Percentiles rank a stretch among this genome's conserved stretches.
phyloP scores from a whole-genome alignment of 2,329 filamentous ascomycete genomes.

The Neofusicoccum ribis region DNA sequence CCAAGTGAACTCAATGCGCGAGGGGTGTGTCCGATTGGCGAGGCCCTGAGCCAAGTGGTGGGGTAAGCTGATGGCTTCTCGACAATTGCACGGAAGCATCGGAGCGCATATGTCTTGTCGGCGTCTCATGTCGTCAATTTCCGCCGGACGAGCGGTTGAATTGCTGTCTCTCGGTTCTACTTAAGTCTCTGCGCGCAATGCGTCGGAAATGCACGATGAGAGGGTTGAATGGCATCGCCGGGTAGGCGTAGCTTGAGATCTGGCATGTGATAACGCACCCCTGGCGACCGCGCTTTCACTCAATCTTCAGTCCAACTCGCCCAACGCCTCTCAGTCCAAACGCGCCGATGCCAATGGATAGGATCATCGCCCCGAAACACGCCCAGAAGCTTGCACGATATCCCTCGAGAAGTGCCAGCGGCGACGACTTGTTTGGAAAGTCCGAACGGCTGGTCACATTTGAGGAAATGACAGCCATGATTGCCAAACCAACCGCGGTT shows the following conservation, averaged over 20 bases:
- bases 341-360: constrained; percentile 33
- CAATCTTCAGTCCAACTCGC: constrained; percentile 45
- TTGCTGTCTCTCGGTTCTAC: no score
- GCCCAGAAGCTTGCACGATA: constrained; percentile 48
- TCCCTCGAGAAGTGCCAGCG: constrained; percentile 41
- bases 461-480: constrained; percentile 40
- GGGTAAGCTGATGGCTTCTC: background rate
- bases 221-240: no score
- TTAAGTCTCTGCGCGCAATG: no score
- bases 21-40: background rate
- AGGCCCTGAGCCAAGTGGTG: background rate
- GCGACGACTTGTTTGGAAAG: constrained; percentile 32
- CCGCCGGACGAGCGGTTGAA: no score
- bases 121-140: no score
- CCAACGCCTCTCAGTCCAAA: constrained; percentile 47
- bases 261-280: no score
- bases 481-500: constrained; percentile 42
- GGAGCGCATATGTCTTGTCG: background rate
- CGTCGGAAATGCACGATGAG: no score
- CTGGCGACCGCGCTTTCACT: constrained; percentile 23
- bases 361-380: constrained; percentile 37
- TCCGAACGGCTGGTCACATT: constrained; percentile 28
- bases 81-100: background rate
- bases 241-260: no score
- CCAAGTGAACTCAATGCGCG: background rate